Base-by-base conservation (phyloP, 805 yeast genomes). In the Kodamaea nitidulidarum region DNA sequence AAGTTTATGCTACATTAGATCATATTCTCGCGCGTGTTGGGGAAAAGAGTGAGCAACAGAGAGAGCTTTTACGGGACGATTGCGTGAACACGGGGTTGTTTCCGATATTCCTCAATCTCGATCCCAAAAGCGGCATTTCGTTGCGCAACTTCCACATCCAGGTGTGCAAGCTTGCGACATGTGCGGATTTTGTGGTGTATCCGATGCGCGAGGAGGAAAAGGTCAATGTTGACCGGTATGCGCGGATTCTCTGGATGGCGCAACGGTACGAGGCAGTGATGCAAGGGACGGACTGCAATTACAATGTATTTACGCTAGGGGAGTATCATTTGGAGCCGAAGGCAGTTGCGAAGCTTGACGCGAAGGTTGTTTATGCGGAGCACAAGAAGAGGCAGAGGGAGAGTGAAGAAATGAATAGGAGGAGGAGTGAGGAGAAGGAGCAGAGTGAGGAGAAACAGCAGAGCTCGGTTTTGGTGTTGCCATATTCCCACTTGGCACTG, bases 141-240 rank as follows among this genome's bases (percentile, higher is more conserved):
- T 70, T 88, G 39, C 73, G 97, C 46, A 86, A 90, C 54, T 90
- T 88, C 59, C 88, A 85, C 54, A 78, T 84, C 41, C 98, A 91
- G 61, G 84, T 80, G 14, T 74, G 88, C n/a, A 88, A 88, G 54
- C 65, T 82, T 44, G 84, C 93, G 24, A 68, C 78, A 18, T 68
- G 88, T 7, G 73, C 93, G 0, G 95, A 86, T 53, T 75, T 88
- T 36, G 65, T 87, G 4, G 76, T 90, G n/a, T 91, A 88, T 56
- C 54, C 48, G 6, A 14, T 27, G n/a, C 43, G 32, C 3, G 8
- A 50, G 16, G 25, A 43, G 22, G 27, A 25, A n/a, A 7, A n/a
- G 32, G 36, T 16, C 12, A 16, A 38, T 22, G 9, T 54, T 55
- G 38, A 36, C 32, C 49, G 63, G 7, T 43, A 63, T 22, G 60